Conservation (phyloP, 2,329 filamentous ascomycete species). For the Fusarium continuum region DNA sequence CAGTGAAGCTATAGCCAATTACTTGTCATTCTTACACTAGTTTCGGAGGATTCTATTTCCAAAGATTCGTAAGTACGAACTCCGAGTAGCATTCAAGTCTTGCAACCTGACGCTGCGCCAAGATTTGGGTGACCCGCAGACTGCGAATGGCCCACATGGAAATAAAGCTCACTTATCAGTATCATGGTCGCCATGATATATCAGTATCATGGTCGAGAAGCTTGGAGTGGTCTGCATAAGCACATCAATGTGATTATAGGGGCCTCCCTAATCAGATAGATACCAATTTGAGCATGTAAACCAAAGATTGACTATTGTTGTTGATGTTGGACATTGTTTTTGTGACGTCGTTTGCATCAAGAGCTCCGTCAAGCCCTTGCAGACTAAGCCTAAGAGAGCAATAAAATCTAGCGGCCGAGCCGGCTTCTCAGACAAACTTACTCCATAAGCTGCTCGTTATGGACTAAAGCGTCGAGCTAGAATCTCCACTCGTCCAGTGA, state of each 20-base stretch:
- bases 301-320: background rate
- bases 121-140: constrained; percentile 15
- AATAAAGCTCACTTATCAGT: constrained; percentile 12
- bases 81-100: constrained; percentile 15
- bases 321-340: background rate
- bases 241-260: accelerated
- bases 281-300: background rate
- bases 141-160: constrained; percentile 18
- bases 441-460: constrained; percentile 19
- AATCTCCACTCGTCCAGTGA: constrained; percentile 18
- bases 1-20: background rate
- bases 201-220: background rate
- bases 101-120: constrained; percentile 18
- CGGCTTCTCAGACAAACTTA: background rate
- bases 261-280: background rate
- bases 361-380: background rate
- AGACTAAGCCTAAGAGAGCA: constrained; percentile 11
- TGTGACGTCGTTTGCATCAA: constrained; percentile 32
- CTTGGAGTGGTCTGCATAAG: accelerated
- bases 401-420: constrained; percentile 13
- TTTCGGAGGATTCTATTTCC: constrained; percentile 4
- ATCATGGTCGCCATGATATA: constrained; percentile 23
- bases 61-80: constrained; percentile 24
- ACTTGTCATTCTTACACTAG: background rate
- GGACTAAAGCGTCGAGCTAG: constrained; percentile 1